Conservation (phyloP, 768 basidiomycete species). For the Mrakia gelida region DNA sequence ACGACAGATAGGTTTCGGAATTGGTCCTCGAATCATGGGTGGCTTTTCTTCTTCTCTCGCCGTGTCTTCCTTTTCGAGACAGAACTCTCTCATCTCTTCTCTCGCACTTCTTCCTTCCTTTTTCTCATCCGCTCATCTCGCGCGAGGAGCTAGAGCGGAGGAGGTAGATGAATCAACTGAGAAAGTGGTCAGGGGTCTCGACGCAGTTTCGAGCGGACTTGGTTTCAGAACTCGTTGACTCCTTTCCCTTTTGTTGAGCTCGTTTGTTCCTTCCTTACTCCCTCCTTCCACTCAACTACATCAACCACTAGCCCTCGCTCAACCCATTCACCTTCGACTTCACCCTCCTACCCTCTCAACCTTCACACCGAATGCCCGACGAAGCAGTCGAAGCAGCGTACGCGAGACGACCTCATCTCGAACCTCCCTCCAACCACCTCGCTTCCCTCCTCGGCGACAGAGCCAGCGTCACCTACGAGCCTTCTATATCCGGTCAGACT, state of each 20-base stretch:
- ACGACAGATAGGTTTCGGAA: no score
- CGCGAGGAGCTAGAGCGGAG: not conserved
- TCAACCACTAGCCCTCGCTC: not conserved
- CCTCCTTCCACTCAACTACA: not conserved
- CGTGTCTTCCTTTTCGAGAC: no score
- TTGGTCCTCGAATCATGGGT: no score
- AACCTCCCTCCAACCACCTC: not conserved
- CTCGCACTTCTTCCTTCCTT: not conserved
- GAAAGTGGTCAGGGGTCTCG: not conserved
- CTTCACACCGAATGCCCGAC: not conserved
- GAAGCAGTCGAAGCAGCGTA: conserved; percentile 3
- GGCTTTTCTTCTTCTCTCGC: no score
- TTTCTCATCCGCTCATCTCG: not conserved
- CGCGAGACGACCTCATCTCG: not conserved
- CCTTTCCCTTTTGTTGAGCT: conserved; percentile 7
- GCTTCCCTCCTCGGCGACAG: not conserved
- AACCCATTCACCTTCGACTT: not conserved
- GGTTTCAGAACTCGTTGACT: not conserved
- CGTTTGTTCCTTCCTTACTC: not conserved
- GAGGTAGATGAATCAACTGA: not conserved
- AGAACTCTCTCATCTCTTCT: no score
- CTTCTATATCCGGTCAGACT: not conserved
- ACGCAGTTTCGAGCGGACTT: not conserved
- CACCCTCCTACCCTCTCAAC: not conserved
- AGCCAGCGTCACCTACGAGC: not conserved